Conservation (phyloP, 1,139 yeast genomes). For the Suhomyces anneliseae region DNA sequence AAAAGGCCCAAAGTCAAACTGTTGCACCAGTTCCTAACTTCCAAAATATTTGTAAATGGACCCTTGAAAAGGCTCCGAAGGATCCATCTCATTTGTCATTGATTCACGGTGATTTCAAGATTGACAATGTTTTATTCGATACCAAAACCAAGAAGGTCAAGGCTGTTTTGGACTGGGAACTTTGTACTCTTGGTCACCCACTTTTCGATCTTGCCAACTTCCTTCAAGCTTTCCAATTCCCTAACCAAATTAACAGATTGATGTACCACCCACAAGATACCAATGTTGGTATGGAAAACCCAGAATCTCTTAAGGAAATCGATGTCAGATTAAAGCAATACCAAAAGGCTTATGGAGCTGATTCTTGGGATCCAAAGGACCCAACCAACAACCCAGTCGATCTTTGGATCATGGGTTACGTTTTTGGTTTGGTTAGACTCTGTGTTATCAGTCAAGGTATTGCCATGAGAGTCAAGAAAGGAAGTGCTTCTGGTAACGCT, state of each 20-base stretch:
- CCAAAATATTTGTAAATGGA: conserved; percentile 44
- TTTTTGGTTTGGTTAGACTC: conserved; percentile 59
- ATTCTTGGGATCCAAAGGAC: conserved; percentile 36
- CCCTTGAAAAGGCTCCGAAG: conserved; percentile 40
- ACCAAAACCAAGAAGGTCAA: conserved; percentile 49
- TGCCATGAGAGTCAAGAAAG: conserved; percentile 58
- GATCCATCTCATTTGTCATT: conserved; percentile 51
- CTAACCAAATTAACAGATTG: conserved; percentile 33
- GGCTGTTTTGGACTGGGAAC: conserved; percentile 69
- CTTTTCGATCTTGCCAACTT: conserved; percentile 63
- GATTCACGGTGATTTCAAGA: conserved; percentile 70
- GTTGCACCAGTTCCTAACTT: conserved; percentile 56
- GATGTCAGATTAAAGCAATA: conserved; percentile 29
- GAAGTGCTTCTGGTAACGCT: conserved; percentile 62
- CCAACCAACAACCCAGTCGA: conserved; percentile 40
- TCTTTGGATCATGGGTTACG: conserved; percentile 57
- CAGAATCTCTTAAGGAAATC: conserved; percentile 27
- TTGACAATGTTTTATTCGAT: conserved; percentile 61
- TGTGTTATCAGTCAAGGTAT: conserved; percentile 69
- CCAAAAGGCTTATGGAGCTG: conserved; percentile 27
- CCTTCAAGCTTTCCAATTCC: conserved; percentile 56
- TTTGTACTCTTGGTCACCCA: conserved; percentile 69
- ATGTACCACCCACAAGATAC: conserved; percentile 33
- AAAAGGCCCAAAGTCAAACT: conserved; percentile 48
- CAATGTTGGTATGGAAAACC: conserved; percentile 37